A percentile compares a stretch with the other conserved stretches of the same genome.
Conservation (phyloP, 352 stramenopile genomes). For the Globisporangium nunn region DNA sequence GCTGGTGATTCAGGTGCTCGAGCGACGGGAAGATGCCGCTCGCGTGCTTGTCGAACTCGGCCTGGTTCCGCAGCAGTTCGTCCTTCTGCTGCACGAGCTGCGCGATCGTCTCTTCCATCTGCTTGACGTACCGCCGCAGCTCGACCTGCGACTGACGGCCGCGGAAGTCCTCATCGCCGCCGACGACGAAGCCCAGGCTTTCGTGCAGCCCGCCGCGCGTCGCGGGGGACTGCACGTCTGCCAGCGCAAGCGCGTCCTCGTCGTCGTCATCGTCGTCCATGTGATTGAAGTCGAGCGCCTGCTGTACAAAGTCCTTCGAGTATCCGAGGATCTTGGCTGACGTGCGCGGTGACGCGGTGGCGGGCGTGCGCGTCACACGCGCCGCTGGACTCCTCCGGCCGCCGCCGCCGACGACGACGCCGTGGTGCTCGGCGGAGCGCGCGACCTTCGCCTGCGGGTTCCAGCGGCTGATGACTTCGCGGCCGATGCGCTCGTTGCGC, state of each 20-base stretch:
- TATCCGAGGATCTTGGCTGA: constrained; percentile 55
- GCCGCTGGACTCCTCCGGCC: constrained; percentile 21
- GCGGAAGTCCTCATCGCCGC: constrained; percentile 17
- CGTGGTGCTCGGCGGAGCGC: constrained; percentile 10
- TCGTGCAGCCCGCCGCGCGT: constrained; percentile 5
- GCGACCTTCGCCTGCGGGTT: constrained; percentile 31
- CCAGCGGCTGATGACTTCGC: constrained; percentile 32
- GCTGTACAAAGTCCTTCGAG: constrained; percentile 70
- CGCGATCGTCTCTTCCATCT: constrained; percentile 77
- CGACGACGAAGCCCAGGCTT: constrained; percentile 12
- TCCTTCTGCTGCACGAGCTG: constrained; percentile 75
- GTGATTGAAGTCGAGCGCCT: constrained; percentile 66
- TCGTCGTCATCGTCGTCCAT: constrained; percentile 45
- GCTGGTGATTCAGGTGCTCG: constrained; percentile 69
- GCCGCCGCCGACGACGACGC: constrained; percentile 3
- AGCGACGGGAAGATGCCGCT: constrained; percentile 77
- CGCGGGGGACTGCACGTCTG: constrained; percentile 5
- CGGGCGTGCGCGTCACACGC: constrained; percentile 14
- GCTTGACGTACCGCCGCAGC: constrained; percentile 63
- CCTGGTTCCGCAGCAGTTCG: constrained; percentile 65
- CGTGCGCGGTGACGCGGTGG: constrained; percentile 28
- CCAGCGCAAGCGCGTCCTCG: background rate
- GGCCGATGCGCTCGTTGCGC: constrained; percentile 36
- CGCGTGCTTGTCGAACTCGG: constrained; percentile 78
- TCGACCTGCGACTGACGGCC: constrained; percentile 32